These are phyloP conservation scores for Cryptococcus maquisensis DNA, from an alignment of 1,284 basidiomycete genomes.

Conservation along the genomic window DNA sequence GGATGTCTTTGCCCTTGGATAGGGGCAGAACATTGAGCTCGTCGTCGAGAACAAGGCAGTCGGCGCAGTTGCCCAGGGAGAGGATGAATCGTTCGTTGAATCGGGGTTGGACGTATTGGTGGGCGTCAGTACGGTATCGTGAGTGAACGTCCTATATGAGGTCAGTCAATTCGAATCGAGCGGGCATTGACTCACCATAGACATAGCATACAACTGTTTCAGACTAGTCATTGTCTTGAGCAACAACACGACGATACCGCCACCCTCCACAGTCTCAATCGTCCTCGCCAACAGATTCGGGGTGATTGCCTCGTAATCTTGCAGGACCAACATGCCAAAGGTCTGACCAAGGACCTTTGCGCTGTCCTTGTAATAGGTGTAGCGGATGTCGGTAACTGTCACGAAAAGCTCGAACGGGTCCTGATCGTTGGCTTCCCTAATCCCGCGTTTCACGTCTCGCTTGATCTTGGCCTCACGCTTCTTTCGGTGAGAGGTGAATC, in stretches of 20 bases:
- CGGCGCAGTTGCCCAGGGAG: constrained; percentile 81
- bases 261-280: constrained; percentile 97
- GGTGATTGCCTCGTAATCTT: constrained; percentile 98
- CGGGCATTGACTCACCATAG: constrained; percentile 67
- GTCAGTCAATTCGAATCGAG: not conserved
- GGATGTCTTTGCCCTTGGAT: constrained; percentile 92
- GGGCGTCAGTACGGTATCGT: constrained; percentile 85
- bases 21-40: constrained; percentile 97
- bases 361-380: constrained; percentile 92
- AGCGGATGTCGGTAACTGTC: constrained; percentile 97
- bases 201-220: constrained; percentile 89
- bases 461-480: constrained; percentile 95
- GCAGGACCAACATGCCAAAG: constrained; percentile 94
- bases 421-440: constrained; percentile 90
- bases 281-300: constrained; percentile 95
- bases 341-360: constrained; percentile 96
- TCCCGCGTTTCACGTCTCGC: constrained; percentile 85
- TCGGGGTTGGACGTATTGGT: constrained; percentile 82
- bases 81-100: constrained; percentile 99
- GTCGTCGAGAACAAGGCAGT: constrained; percentile 93
- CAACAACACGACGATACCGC: constrained; percentile 85
- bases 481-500: constrained; percentile 94
- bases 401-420: constrained; percentile 98
- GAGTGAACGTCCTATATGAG: constrained; percentile 77
- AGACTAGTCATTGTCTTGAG: constrained; percentile 94